Evolutionary conservation across 2,329 filamentous ascomycete genomes (phyloP).

Genomic region (Fusarium miscanthi): DNA sequence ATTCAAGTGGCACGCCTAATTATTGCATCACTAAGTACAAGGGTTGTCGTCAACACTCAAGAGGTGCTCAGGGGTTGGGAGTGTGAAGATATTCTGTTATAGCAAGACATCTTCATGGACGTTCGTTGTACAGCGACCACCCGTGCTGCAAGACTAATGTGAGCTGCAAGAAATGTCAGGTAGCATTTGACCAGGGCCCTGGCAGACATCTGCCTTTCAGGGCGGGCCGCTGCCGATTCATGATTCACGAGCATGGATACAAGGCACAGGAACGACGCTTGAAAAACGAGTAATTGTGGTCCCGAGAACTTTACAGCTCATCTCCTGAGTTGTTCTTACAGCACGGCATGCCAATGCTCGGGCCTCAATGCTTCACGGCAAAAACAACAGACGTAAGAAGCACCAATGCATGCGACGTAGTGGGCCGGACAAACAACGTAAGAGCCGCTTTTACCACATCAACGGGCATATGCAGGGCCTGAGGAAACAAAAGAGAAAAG

Average conservation of each 20-base stretch:
- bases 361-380: conserved; percentile 10
- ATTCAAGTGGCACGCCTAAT: not conserved
- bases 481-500: conserved; percentile 39
- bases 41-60: not conserved
- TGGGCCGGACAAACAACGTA: conserved; percentile 24
- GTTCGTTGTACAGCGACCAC: conserved; percentile 7
- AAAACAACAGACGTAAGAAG: not conserved
- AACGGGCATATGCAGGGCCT: conserved; percentile 42
- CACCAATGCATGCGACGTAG: conserved; percentile 30
- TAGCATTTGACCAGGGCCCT: conserved; percentile 26
- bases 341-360: not conserved
- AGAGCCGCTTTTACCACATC: conserved; percentile 46
- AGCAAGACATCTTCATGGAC: conserved; percentile 18
- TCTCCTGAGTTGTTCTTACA: conserved; percentile 13
- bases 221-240: conserved; percentile 29
- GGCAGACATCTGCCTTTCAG: conserved; percentile 23
- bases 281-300: not conserved
- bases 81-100: not conserved
- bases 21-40: not conserved
- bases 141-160: conserved; percentile 30
- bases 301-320: not conserved
- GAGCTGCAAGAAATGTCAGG: conserved; percentile 41
- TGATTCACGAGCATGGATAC: conserved; percentile 18
- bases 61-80: not conserved
- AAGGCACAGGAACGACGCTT: not conserved